Evolutionary conservation across 257 asterid species (phyloP).

Genomic region (Coffea canephora): DNA sequence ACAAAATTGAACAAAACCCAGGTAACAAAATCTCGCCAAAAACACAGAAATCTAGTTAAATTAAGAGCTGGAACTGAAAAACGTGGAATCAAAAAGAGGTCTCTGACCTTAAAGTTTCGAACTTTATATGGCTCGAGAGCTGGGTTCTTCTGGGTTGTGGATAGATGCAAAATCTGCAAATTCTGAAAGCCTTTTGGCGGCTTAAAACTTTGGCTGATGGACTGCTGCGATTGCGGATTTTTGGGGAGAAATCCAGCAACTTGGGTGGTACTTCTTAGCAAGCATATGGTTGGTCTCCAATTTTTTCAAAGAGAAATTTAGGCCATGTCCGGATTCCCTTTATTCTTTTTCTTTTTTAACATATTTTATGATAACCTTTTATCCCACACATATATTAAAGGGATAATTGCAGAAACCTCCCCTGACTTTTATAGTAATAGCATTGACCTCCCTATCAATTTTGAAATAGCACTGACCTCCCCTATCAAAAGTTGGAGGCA

Average conservation of each 20-base stretch:
- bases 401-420: too few species aligned
- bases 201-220: not conserved
- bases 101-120: conserved; percentile 29
- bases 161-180: conserved; percentile 2
- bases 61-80: not conserved
- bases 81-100: not conserved
- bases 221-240: not conserved
- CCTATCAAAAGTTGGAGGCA: too few species aligned
- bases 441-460: too few species aligned
- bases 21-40: conserved; percentile 1
- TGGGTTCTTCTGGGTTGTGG: conserved; percentile 17
- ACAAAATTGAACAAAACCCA: conserved; percentile 6
- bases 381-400: too few species aligned
- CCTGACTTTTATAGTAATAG: too few species aligned
- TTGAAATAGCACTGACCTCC: too few species aligned
- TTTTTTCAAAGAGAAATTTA: too few species aligned
- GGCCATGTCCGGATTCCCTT: too few species aligned
- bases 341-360: too few species aligned
- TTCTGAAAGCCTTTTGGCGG: not conserved
- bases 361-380: too few species aligned
- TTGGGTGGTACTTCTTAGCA: too few species aligned
- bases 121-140: not conserved
- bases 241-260: not conserved
- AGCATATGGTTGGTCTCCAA: too few species aligned
- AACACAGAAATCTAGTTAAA: not conserved